Percentiles rank a stretch among this genome's conserved stretches.
phyloP scores from a whole-genome alignment of 2,329 filamentous ascomycete genomes.

The Fusarium temperatum region DNA sequence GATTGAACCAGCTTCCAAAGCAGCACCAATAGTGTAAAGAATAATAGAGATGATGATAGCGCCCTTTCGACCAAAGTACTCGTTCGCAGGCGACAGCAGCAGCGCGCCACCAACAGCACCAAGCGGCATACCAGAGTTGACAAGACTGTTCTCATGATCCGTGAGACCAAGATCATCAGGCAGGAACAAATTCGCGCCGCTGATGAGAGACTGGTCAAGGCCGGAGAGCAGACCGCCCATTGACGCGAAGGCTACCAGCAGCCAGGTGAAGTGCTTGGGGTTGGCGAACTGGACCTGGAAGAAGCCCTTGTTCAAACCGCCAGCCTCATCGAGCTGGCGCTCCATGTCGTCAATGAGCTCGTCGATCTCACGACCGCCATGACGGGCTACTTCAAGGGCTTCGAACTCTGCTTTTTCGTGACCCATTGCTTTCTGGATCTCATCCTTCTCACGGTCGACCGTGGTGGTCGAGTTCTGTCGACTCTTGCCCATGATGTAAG shows the following conservation, averaged over 20 bases:
- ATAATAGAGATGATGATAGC: conserved; percentile 75
- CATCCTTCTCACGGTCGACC: conserved; percentile 34
- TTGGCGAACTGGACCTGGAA: conserved; percentile 67
- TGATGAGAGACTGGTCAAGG: conserved; percentile 77
- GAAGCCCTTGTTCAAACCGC: conserved; percentile 49
- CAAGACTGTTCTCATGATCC: conserved; percentile 67
- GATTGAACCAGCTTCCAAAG: conserved; percentile 72
- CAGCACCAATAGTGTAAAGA: conserved; percentile 75
- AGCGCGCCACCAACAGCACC: conserved; percentile 76
- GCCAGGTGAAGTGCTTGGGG: conserved; percentile 71
- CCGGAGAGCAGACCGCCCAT: conserved; percentile 79
- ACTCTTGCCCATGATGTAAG: conserved; percentile 20
- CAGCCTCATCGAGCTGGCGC: conserved; percentile 48
- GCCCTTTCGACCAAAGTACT: conserved; percentile 71
- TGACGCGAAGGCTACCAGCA: conserved; percentile 75
- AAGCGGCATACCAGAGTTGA: conserved; percentile 76
- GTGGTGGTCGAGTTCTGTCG: conserved; percentile 35
- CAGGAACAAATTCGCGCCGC: conserved; percentile 74
- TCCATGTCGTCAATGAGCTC: conserved; percentile 54
- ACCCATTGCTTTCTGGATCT: conserved; percentile 23
- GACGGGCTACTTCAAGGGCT: conserved; percentile 49
- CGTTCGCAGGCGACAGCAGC: conserved; percentile 72
- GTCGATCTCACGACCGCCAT: conserved; percentile 49
- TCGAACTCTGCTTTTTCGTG: conserved; percentile 46
- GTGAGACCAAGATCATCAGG: conserved; percentile 66